Evolutionary conservation across 768 basidiomycete genomes (phyloP), one percentile per base, ranked within the genome.

Genomic region (Dioszegia crocea): DNA sequence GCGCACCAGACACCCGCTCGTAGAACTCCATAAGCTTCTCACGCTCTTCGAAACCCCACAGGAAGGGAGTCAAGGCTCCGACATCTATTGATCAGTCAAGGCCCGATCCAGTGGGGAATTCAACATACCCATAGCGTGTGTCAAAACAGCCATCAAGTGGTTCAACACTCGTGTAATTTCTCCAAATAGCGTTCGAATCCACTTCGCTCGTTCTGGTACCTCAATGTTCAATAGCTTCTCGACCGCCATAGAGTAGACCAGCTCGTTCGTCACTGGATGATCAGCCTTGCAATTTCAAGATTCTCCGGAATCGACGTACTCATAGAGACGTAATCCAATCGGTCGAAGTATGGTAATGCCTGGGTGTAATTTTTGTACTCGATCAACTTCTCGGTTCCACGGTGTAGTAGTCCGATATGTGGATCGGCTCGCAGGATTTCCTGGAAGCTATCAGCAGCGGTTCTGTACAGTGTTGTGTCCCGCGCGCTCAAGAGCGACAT

Each of bases 21-120:
- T 99, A 99, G 80, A 98, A 99, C 76, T 99, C 94, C 94, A 98
- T 98, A 63, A 98, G 85, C 82, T 99, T 99, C 80, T 98, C 94
- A 56, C 94, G 91, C 78, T 99, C 94, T 79, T 98, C 94, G 82
- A 98, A 98, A 68, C 94, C 94, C 92, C 94, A 99, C 29, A 99
- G 82, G 86, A 97, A 99, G 36, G 94, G 94, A 1, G 94, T 99
- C 10, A 99, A 84, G 59, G 91, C 94, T 76, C 94, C 94, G 63
- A 99, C 94, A 72, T 99, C 77, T 72, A 44, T n/a, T 33, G 33
- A 33, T 67, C 8, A 68, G 65, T 70, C 45, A 33, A 49, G 31
- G 46, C 33, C 31, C 38, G 14, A 39, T 43, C 27, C 3, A 31
- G 12, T 36, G 17, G 46, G 16, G 11, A 43, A 46, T 14, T 6